phyloP scores from a whole-genome alignment of 1,284 basidiomycete species.

The Ceratobasidium sp. region DNA sequence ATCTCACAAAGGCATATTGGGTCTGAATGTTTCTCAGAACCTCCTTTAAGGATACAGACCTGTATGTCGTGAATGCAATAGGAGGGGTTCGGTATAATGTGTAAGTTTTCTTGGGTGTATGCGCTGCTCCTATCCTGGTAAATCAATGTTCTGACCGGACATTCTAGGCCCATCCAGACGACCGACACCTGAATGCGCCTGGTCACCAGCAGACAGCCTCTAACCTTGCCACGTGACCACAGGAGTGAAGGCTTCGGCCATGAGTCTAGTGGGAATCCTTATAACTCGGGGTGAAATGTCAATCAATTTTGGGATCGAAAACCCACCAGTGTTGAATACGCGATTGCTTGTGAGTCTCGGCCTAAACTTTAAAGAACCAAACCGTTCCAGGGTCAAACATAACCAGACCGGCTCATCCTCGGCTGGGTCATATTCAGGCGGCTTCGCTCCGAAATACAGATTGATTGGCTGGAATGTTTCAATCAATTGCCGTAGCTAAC shows the following conservation, averaged over 20 bases:
- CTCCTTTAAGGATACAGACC: conserved; percentile 62
- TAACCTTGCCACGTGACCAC: conserved; percentile 62
- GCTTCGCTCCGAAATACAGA: no score
- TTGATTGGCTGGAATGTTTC: no score
- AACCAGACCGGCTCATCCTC: no score
- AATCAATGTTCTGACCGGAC: background rate
- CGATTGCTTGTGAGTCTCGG: no score
- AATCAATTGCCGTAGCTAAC: no score
- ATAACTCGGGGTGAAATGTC: no score
- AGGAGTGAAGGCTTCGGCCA: conserved; percentile 61
- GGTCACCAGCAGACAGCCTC: conserved; percentile 66
- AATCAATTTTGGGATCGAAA: no score
- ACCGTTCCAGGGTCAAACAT: no score
- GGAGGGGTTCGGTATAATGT: conserved; percentile 66
- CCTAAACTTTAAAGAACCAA: no score
- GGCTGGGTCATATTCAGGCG: no score
- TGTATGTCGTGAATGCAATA: conserved; percentile 69
- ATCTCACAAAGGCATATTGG: no score
- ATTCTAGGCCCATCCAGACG: conserved; percentile 55
- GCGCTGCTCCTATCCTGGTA: background rate
- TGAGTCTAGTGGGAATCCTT: conserved; percentile 52
- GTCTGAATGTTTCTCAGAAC: conserved; percentile 51
- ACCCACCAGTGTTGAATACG: no score
- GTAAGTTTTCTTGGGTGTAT: conserved; percentile 50
- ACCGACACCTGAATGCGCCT: conserved; percentile 63